Evolutionary conservation across 345 rosid genomes (phyloP).

Genomic region (Geranium rotundifolium): DNA sequence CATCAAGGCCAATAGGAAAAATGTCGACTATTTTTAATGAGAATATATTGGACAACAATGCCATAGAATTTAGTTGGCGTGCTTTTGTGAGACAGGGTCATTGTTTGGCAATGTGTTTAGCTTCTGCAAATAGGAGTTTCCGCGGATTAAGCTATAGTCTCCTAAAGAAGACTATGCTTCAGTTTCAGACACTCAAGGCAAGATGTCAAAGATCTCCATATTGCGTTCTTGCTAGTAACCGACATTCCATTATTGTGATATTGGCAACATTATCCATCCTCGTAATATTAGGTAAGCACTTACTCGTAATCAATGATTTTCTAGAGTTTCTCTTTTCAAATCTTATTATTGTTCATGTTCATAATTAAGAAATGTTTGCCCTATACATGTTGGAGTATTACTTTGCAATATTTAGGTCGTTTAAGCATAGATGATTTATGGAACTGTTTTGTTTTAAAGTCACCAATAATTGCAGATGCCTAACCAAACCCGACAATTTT

Average conservation of each 20-base stretch:
- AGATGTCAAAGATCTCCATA: constrained; percentile 14
- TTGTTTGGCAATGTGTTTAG: constrained; percentile 12
- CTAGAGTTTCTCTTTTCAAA: not conserved
- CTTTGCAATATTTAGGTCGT: no score
- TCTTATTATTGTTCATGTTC: not conserved
- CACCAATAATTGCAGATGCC: no score
- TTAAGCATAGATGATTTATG: no score
- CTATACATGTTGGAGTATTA: no score
- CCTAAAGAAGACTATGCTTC: constrained; percentile 10
- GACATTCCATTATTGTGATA: constrained; percentile 13
- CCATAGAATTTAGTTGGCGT: constrained; percentile 6
- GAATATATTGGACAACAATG: not conserved
- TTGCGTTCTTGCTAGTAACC: constrained; percentile 9
- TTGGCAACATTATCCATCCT: constrained; percentile 17
- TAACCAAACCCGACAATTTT: no score
- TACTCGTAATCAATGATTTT: not conserved
- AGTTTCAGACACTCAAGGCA: constrained; percentile 9
- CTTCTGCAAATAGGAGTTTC: constrained; percentile 10
- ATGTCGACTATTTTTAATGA: not conserved
- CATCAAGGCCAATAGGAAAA: not conserved
- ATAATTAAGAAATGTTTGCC: no score
- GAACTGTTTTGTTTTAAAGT: no score
- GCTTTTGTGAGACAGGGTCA: constrained; percentile 19
- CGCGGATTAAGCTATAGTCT: constrained; percentile 17
- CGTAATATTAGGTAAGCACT: constrained; percentile 27